A percentile compares a stretch with the other conserved stretches of the same genome.
These are phyloP conservation scores for Dalechampia spathulata DNA, from an alignment of 441 rosid genomes.

Conservation along the genomic window DNA sequence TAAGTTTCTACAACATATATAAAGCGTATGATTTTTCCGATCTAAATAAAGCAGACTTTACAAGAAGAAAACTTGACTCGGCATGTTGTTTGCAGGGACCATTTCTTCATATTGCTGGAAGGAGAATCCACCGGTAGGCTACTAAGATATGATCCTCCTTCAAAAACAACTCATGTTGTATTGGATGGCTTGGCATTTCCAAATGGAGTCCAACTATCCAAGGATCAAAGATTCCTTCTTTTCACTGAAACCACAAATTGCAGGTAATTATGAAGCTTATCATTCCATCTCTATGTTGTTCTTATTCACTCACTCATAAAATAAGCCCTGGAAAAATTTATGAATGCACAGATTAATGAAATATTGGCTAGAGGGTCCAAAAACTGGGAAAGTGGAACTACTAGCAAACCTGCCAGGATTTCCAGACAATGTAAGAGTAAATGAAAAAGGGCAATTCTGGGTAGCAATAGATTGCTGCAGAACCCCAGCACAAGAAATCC, in stretches of 20 bases:
- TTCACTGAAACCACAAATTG: slow-evolving; percentile 92
- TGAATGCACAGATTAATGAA: slow-evolving; percentile 40
- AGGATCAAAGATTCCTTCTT: slow-evolving; percentile 71
- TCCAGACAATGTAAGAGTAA: slow-evolving; percentile 84
- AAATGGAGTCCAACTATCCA: slow-evolving; percentile 79
- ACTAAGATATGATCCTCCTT: slow-evolving; percentile 79
- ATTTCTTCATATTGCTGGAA: slow-evolving; percentile 85
- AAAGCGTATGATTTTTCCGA: too few species aligned
- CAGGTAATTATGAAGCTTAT: slow-evolving; percentile 50
- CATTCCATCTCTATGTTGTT: background rate
- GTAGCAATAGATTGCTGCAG: slow-evolving; percentile 96
- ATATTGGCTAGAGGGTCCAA: slow-evolving; percentile 89
- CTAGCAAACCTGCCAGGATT: slow-evolving; percentile 78
- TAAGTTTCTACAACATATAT: too few species aligned
- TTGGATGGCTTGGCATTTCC: slow-evolving; percentile 89
- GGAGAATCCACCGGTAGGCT: slow-evolving; percentile 96
- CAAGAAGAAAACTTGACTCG: too few species aligned
- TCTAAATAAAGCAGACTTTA: too few species aligned
- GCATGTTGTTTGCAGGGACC: slow-evolving; percentile 41
- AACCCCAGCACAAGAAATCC: slow-evolving; percentile 68
- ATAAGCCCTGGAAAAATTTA: too few species aligned
- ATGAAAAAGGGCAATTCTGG: slow-evolving; percentile 81
- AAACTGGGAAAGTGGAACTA: slow-evolving; percentile 34
- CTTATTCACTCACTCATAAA: background rate
- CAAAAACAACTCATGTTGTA: slow-evolving; percentile 65